phyloP scores from a whole-genome alignment of 1,139 yeast species.

The Diutina scorzettiae region DNA sequence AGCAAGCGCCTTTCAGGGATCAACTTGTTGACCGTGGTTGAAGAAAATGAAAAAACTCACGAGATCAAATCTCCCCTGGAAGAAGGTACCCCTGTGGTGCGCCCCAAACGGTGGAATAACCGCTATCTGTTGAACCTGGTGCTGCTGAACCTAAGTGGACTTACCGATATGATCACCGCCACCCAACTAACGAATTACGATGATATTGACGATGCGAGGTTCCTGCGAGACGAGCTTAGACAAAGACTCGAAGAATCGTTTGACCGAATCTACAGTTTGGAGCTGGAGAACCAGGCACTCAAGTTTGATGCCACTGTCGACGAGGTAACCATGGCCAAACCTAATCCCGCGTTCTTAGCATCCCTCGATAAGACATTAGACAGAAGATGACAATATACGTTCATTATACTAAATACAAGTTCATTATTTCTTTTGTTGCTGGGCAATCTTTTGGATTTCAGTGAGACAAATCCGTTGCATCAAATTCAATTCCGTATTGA shows the following conservation, averaged over 20 bases:
- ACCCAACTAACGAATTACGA: conserved; percentile 26
- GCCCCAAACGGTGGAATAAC: conserved; percentile 12
- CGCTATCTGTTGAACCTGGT: conserved; percentile 30
- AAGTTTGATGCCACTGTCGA: background rate
- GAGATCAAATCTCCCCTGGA: background rate
- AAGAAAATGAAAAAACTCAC: background rate
- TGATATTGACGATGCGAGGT: conserved; percentile 11
- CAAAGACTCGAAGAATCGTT: conserved; percentile 29
- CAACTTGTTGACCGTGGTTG: conserved; percentile 3
- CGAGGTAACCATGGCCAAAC: background rate
- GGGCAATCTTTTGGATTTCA: conserved; percentile 42
- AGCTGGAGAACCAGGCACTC: conserved; percentile 16
- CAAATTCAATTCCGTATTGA: conserved; percentile 34
- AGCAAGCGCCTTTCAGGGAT: background rate
- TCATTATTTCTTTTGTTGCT: conserved; percentile 20
- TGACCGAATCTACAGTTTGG: conserved; percentile 24
- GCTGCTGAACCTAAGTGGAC: conserved; percentile 30
- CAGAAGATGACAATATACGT: background rate
- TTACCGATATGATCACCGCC: conserved; percentile 28
- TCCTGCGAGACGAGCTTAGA: conserved; percentile 18
- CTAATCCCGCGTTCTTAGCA: conserved; percentile 4
- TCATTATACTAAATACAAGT: background rate
- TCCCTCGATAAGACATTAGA: background rate
- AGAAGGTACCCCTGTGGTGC: conserved; percentile 9
- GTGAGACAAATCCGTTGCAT: conserved; percentile 40